Evolutionary conservation across 345 rosid genomes (phyloP).

Genomic region (Corchorus olitorius): DNA sequence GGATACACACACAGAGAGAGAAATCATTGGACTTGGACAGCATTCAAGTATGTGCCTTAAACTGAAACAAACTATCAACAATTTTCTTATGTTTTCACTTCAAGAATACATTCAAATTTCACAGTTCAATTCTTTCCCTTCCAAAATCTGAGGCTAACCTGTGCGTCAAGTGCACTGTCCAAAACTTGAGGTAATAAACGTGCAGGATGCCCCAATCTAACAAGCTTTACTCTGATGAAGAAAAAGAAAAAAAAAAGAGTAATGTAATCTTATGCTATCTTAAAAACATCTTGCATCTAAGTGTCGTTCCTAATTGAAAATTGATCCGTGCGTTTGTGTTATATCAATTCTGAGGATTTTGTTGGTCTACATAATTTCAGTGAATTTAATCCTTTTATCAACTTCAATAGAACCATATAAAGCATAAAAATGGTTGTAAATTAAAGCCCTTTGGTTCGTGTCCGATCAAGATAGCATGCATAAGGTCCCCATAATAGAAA

Average conservation of each 20-base stretch:
- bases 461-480: conserved; percentile 2
- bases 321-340: no score
- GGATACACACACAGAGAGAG: no score
- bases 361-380: no score
- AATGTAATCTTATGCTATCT: conserved; percentile 5
- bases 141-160: conserved; percentile 39
- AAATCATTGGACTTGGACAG: not conserved
- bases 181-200: conserved; percentile 90
- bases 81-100: not conserved
- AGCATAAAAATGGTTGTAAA: not conserved
- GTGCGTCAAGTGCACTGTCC: conserved; percentile 92
- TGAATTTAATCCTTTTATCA: no score
- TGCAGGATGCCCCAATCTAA: conserved; percentile 96
- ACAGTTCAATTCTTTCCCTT: not conserved
- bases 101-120: not conserved
- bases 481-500: not conserved
- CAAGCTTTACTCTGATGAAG: conserved; percentile 67
- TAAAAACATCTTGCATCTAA: not conserved
- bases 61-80: conserved; percentile 11
- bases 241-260: conserved; percentile 10
- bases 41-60: not conserved
- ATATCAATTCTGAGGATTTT: no score
- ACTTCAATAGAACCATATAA: not conserved
- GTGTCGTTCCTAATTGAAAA: not conserved
- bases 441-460: not conserved